Conservation (phyloP, 768 basidiomycete genomes). For the Rhodotorula toruloides region DNA sequence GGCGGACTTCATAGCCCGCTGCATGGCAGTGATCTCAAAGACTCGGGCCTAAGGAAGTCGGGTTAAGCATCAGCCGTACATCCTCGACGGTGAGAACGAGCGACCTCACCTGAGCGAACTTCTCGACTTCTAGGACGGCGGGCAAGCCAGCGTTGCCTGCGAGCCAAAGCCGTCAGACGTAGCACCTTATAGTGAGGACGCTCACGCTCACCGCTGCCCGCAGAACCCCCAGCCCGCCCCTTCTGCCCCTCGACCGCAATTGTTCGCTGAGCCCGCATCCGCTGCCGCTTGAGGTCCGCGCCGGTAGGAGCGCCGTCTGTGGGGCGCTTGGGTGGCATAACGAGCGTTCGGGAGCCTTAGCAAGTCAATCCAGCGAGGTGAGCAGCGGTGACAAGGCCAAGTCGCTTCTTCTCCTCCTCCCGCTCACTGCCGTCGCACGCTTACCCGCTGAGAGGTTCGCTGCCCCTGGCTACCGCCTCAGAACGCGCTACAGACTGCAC, state of each 20-base stretch:
- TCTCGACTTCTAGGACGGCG: slow-evolving; percentile 66
- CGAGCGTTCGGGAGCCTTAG: too few species aligned
- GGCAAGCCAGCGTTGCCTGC: slow-evolving; percentile 29
- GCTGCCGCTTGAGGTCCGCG: slow-evolving; percentile 31
- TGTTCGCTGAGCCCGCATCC: slow-evolving; percentile 23
- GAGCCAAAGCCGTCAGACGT: not conserved
- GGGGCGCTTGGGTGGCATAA: slow-evolving; percentile 26
- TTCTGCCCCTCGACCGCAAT: slow-evolving; percentile 19
- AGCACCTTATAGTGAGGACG: not conserved
- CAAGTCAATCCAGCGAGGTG: too few species aligned
- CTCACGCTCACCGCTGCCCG: slow-evolving; percentile 15
- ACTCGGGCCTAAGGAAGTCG: slow-evolving; percentile 59
- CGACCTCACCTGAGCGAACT: slow-evolving; percentile 67
- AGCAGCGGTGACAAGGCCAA: too few species aligned
- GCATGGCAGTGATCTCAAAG: slow-evolving; percentile 87
- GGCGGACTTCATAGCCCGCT: slow-evolving; percentile 73
- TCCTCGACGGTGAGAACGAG: not conserved
- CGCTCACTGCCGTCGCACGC: too few species aligned
- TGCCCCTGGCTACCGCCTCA: too few species aligned
- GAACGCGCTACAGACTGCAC: too few species aligned
- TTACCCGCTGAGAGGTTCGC: too few species aligned
- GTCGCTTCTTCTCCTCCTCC: too few species aligned
- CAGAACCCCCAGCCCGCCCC: slow-evolving; percentile 11
- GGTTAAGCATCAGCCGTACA: not conserved
- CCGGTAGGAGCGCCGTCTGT: not conserved